Percentiles rank a stretch among this genome's conserved stretches.
Evolutionary conservation across 805 yeast genomes (phyloP).

Genomic region (Ogataea zsoltii): DNA sequence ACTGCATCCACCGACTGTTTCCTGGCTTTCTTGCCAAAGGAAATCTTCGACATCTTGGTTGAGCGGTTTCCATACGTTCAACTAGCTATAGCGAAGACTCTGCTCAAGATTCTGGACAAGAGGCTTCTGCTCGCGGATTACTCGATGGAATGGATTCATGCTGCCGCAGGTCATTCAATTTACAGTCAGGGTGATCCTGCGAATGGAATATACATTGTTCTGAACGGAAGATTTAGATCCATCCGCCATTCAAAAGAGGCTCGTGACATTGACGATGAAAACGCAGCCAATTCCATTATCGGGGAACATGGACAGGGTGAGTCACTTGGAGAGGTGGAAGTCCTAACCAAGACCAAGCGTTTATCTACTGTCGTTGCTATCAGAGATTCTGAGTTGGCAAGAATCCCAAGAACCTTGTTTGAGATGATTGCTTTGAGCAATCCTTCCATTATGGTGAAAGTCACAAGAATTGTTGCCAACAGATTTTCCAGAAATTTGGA

Average conservation of each 20-base stretch:
- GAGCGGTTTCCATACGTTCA: constrained; percentile 78
- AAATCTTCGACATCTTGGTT: constrained; percentile 60
- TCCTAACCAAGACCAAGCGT: constrained; percentile 75
- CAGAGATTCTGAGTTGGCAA: constrained; percentile 89
- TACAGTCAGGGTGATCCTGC: constrained; percentile 85
- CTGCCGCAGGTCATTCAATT: constrained; percentile 80
- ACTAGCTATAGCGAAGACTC: constrained; percentile 71
- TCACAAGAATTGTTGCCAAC: constrained; percentile 81
- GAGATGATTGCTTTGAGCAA: constrained; percentile 80
- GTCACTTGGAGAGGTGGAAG: constrained; percentile 94
- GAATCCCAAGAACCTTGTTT: constrained; percentile 88
- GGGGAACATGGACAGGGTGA: constrained; percentile 94
- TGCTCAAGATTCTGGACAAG: constrained; percentile 66
- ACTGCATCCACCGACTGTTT: constrained; percentile 61
- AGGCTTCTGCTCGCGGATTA: constrained; percentile 77
- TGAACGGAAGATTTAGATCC: constrained; percentile 85
- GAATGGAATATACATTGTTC: constrained; percentile 84
- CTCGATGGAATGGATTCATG: constrained; percentile 93
- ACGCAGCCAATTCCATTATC: constrained; percentile 24
- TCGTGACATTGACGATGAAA: constrained; percentile 27
- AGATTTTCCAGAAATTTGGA: constrained; percentile 33
- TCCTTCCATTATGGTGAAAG: constrained; percentile 89
- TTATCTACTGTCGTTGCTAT: constrained; percentile 76
- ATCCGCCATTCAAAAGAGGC: constrained; percentile 29
- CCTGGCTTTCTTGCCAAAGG: constrained; percentile 70